phyloP scores from a whole-genome alignment of 2,329 filamentous ascomycete genomes.

The Macroventuria anomochaeta region DNA sequence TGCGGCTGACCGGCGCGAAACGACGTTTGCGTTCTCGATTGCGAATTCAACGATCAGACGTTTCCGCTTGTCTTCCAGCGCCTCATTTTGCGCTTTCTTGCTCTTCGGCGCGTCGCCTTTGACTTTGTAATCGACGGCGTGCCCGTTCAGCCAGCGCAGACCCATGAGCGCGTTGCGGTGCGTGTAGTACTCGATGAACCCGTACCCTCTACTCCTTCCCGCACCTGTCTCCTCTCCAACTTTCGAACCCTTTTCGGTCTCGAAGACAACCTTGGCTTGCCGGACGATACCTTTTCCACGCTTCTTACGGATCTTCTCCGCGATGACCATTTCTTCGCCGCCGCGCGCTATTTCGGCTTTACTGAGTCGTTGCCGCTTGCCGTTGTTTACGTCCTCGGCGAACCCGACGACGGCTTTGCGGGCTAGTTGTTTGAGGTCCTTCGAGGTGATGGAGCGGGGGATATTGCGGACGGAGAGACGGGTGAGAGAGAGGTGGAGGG shows the following conservation, averaged over 20 bases:
- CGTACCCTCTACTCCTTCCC: conserved; percentile 88
- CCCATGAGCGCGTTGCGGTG: conserved; percentile 96
- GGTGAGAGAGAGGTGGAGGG: conserved; percentile 85
- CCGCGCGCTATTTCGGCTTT: conserved; percentile 86
- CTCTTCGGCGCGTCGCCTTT: conserved; percentile 55
- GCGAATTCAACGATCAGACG: conserved; percentile 95
- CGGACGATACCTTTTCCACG: conserved; percentile 88
- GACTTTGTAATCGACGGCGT: conserved; percentile 61
- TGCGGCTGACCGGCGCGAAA: conserved; percentile 74
- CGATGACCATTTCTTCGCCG: conserved; percentile 78
- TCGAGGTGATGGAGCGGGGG: conserved; percentile 80
- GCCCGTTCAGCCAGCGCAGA: conserved; percentile 89
- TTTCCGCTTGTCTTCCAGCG: conserved; percentile 77
- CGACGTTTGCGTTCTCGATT: conserved; percentile 96
- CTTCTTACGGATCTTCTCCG: conserved; percentile 78
- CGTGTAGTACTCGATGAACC: conserved; percentile 95
- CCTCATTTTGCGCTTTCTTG: conserved; percentile 50
- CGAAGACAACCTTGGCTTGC: conserved; percentile 94
- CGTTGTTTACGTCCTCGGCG: conserved; percentile 83
- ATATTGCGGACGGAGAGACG: conserved; percentile 92
- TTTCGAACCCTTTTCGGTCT: conserved; percentile 84
- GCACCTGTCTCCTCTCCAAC: conserved; percentile 77
- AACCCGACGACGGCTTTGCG: conserved; percentile 94
- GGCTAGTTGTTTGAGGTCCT: conserved; percentile 88
- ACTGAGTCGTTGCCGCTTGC: conserved; percentile 77